Evolutionary conservation across 129 eudicot genomes (phyloP).

Genomic region (Rutidosis leptorrhynchoides): DNA sequence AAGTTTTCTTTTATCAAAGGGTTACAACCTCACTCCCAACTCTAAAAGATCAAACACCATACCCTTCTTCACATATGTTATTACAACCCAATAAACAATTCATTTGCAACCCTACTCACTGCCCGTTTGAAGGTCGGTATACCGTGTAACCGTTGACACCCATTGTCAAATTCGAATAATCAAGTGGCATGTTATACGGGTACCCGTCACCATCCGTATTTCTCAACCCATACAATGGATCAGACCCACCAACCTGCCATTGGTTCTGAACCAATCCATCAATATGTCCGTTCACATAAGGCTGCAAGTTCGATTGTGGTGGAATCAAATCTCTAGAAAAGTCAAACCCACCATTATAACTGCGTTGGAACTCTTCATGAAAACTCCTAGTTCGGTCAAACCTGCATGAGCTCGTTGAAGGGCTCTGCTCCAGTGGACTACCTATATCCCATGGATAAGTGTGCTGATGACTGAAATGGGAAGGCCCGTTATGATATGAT

Average conservation of each 20-base stretch:
- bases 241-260: slow-evolving; percentile 76
- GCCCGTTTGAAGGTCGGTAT: slow-evolving; percentile 82
- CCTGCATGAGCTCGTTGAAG: slow-evolving; percentile 61
- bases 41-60: slow-evolving; percentile 30
- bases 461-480: slow-evolving; percentile 55
- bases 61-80: slow-evolving; percentile 39
- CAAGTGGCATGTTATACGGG: slow-evolving; percentile 40
- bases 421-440: slow-evolving; percentile 42
- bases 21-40: slow-evolving; percentile 60
- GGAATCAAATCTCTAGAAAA: slow-evolving; percentile 45
- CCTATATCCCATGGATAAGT: slow-evolving; percentile 43
- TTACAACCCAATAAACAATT: slow-evolving; percentile 40
- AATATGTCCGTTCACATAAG: slow-evolving; percentile 54
- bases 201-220: slow-evolving; percentile 50
- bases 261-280: slow-evolving; percentile 58
- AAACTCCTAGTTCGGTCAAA: slow-evolving; percentile 66
- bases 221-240: slow-evolving; percentile 41
- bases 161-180: slow-evolving; percentile 45
- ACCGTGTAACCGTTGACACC: slow-evolving; percentile 65
- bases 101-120: slow-evolving; percentile 32
- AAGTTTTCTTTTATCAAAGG: slow-evolving; percentile 31
- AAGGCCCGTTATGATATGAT: slow-evolving; percentile 46
- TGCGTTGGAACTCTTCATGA: slow-evolving; percentile 53
- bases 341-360: slow-evolving; percentile 45
- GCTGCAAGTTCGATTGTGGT: slow-evolving; percentile 43